These are phyloP conservation scores for Neopestalotiopsis sp. DNA, from an alignment of 2,329 filamentous ascomycete genomes.

Conservation along the genomic window DNA sequence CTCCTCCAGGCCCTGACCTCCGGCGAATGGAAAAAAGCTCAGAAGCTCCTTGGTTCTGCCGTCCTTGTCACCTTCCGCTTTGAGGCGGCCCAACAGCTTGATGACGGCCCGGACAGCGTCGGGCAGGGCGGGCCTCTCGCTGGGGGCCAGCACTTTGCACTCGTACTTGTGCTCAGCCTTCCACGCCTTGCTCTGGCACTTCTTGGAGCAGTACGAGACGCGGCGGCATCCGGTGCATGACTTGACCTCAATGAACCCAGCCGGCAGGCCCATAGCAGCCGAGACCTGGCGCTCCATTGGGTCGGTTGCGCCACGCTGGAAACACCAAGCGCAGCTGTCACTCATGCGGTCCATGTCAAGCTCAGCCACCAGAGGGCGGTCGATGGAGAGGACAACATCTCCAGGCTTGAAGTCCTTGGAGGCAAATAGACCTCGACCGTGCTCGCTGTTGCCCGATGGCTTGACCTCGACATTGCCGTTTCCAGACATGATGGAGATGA, in stretches of 20 bases:
- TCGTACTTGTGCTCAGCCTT: constrained; percentile 36
- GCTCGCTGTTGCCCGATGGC: constrained; percentile 26
- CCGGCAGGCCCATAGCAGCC: constrained; percentile 32
- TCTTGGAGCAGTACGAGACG: constrained; percentile 33
- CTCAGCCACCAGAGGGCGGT: constrained; percentile 32
- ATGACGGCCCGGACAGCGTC: constrained; percentile 27
- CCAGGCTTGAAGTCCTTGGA: constrained; percentile 29
- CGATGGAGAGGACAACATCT: constrained; percentile 27
- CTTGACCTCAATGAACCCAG: constrained; percentile 29
- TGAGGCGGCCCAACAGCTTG: constrained; percentile 32
- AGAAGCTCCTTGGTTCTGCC: constrained; percentile 24
- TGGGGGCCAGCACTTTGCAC: constrained; percentile 31
- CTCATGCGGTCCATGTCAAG: constrained; percentile 27
- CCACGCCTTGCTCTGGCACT: constrained; percentile 34
- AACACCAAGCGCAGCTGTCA: constrained; percentile 35
- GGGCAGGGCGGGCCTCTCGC: constrained; percentile 26
- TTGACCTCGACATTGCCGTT: constrained; percentile 26
- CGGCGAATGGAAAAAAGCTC: constrained; percentile 25
- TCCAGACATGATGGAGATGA: not conserved
- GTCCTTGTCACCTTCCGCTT: constrained; percentile 25
- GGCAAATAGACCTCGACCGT: constrained; percentile 33
- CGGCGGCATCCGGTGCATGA: constrained; percentile 29
- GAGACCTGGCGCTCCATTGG: constrained; percentile 23
- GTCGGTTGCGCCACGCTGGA: constrained; percentile 29
- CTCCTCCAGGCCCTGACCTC: constrained; percentile 21